Evolutionary conservation across 139 green algal genomes (phyloP).

Genomic region (Eudorina sp.): DNA sequence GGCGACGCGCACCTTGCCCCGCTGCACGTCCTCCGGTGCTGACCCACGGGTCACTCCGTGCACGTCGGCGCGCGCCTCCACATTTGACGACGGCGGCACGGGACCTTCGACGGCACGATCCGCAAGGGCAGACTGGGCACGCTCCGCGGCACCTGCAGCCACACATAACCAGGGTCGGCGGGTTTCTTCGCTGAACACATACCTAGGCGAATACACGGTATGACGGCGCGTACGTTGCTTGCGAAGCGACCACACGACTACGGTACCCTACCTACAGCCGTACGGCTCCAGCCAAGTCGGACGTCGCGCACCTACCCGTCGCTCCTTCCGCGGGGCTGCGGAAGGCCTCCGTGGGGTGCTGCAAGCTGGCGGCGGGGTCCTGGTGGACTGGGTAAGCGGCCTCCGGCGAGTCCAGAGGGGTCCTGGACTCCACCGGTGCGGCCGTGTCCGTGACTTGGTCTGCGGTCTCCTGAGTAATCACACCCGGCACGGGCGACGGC

Average conservation of each 20-base stretch:
- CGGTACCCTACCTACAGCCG: no score
- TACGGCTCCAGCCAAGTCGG: no score
- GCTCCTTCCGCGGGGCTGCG: background rate
- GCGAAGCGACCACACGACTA: no score
- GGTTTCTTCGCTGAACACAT: no score
- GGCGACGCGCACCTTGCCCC: background rate
- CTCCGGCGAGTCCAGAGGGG: background rate
- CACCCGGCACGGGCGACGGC: background rate
- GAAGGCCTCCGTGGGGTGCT: conserved; percentile 32
- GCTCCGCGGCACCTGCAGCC: background rate
- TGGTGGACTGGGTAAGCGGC: conserved; percentile 27
- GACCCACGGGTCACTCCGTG: background rate
- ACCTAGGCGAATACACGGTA: no score
- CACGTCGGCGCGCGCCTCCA: conserved; percentile 7
- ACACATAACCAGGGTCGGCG: no score
- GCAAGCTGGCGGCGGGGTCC: background rate
- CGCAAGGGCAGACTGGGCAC: background rate
- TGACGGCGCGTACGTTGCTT: no score
- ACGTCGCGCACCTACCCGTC: no score
- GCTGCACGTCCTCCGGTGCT: background rate
- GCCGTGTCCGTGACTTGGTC: background rate
- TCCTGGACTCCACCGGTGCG: background rate
- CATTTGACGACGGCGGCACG: background rate
- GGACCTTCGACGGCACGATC: background rate
- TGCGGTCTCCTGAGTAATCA: background rate